These are phyloP conservation scores for Hypomyces rosellus DNA, from an alignment of 2,329 filamentous ascomycete genomes.

Conservation along the genomic window DNA sequence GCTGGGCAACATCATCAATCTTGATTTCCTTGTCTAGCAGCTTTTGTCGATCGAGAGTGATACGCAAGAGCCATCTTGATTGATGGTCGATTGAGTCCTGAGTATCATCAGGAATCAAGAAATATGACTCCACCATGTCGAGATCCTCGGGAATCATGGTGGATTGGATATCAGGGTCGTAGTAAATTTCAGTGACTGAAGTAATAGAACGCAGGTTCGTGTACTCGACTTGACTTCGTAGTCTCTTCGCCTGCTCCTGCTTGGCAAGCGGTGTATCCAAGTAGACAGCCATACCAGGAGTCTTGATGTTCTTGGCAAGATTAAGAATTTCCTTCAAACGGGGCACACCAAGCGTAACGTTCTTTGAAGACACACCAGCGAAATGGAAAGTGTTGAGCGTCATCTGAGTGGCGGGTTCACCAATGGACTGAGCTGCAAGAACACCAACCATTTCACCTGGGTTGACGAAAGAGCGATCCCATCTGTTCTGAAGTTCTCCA, in stretches of 20 bases:
- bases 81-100: slow-evolving; percentile 60
- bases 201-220: slow-evolving; percentile 90
- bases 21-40: slow-evolving; percentile 89
- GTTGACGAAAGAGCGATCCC: slow-evolving; percentile 76
- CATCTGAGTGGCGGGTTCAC: slow-evolving; percentile 98
- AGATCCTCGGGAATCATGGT: slow-evolving; percentile 83
- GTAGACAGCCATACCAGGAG: slow-evolving; percentile 92
- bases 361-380: slow-evolving; percentile 98
- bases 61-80: slow-evolving; percentile 91
- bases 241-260: slow-evolving; percentile 74
- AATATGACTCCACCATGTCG: slow-evolving; percentile 96
- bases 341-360: slow-evolving; percentile 97
- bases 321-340: slow-evolving; percentile 99
- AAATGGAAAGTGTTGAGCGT: slow-evolving; percentile 99
- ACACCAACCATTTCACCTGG: slow-evolving; percentile 99
- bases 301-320: slow-evolving; percentile 96
- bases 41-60: slow-evolving; percentile 88
- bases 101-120: slow-evolving; percentile 79
- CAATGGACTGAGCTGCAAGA: slow-evolving; percentile 93
- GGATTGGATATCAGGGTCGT: slow-evolving; percentile 81
- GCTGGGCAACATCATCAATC: slow-evolving; percentile 83
- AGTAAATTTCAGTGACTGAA: slow-evolving; percentile 91
- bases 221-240: slow-evolving; percentile 88
- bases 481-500: slow-evolving; percentile 83
- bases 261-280: slow-evolving; percentile 58